Evolutionary conservation across 2,329 filamentous ascomycete genomes (phyloP).

Genomic region (Ceratocystis destructans): DNA sequence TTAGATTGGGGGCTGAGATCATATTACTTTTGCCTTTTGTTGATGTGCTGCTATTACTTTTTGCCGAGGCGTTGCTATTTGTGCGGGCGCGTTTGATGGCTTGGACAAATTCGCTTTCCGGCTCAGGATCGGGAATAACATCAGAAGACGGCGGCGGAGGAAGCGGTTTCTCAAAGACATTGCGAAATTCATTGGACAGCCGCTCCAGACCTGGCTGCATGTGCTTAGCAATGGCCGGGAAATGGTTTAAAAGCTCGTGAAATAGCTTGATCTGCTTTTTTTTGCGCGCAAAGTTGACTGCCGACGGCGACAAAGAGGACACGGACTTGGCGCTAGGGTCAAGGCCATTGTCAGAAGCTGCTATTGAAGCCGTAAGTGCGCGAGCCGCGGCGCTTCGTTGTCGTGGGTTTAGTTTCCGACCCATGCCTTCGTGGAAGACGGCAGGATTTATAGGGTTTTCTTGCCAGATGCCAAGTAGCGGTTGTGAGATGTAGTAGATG

Average conservation of each 20-base stretch:
- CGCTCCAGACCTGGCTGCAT: conserved; percentile 88
- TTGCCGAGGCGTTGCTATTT: conserved; percentile 23
- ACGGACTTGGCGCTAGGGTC: neutral
- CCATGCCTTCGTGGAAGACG: conserved; percentile 35
- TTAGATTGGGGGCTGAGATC: neutral
- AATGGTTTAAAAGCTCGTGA: conserved; percentile 75
- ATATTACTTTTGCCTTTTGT: conserved; percentile 26
- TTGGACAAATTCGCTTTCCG: conserved; percentile 41
- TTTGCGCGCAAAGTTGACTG: conserved; percentile 36
- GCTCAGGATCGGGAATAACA: conserved; percentile 40
- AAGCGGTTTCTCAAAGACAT: conserved; percentile 70
- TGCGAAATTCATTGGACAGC: conserved; percentile 77
- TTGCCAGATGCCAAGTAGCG: conserved; percentile 72
- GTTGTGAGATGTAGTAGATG: conserved; percentile 87
- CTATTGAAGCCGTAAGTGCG: conserved; percentile 12
- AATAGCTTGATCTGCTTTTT: conserved; percentile 92
- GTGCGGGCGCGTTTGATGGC: conserved; percentile 44
- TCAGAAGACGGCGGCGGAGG: conserved; percentile 37
- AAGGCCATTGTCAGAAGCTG: conserved; percentile 26
- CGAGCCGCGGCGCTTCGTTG: conserved; percentile 20
- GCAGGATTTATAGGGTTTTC: conserved; percentile 59
- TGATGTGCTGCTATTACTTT: conserved; percentile 21
- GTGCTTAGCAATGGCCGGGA: conserved; percentile 89
- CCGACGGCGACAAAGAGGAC: conserved; percentile 19
- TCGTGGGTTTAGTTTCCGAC: conserved; percentile 25